These are phyloP conservation scores for Cladophialophora psammophila DNA, from an alignment of 2,329 filamentous ascomycete genomes.

Conservation along the genomic window DNA sequence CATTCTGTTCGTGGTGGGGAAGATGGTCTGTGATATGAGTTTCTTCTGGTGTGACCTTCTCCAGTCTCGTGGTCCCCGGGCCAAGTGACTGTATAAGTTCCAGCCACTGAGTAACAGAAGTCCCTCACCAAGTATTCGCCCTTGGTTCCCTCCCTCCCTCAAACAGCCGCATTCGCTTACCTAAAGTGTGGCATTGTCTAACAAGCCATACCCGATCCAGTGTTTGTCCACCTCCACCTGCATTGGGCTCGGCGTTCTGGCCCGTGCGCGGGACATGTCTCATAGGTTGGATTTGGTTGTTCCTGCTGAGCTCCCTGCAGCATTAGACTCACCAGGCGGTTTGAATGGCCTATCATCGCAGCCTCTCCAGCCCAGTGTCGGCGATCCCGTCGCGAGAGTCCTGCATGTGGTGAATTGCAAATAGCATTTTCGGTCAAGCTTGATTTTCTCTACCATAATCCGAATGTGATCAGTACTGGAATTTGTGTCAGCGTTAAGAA, in stretches of 20 bases:
- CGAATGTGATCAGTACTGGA: slow-evolving; percentile 37
- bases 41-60: slow-evolving; percentile 1
- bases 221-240: slow-evolving; percentile 12
- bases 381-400: slow-evolving; percentile 13
- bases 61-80: neutral
- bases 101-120: neutral
- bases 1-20: slow-evolving; percentile 9
- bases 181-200: slow-evolving; percentile 10
- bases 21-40: neutral
- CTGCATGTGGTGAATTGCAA: slow-evolving; percentile 17
- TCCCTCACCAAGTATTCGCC: neutral
- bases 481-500: neutral
- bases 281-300: slow-evolving; percentile 4
- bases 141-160: neutral
- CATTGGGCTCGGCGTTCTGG: neutral
- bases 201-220: slow-evolving; percentile 6
- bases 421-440: slow-evolving; percentile 5
- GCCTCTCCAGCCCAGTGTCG: neutral
- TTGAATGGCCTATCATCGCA: neutral
- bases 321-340: neutral
- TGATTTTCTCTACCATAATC: neutral
- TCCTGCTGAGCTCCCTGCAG: slow-evolving; percentile 1
- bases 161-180: slow-evolving; percentile 1
- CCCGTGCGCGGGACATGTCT: neutral
- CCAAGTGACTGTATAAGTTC: neutral